These are phyloP conservation scores for Tuber microsphaerosporum DNA, from an alignment of 495 filamentous ascomycete genomes.

Conservation along the genomic window DNA sequence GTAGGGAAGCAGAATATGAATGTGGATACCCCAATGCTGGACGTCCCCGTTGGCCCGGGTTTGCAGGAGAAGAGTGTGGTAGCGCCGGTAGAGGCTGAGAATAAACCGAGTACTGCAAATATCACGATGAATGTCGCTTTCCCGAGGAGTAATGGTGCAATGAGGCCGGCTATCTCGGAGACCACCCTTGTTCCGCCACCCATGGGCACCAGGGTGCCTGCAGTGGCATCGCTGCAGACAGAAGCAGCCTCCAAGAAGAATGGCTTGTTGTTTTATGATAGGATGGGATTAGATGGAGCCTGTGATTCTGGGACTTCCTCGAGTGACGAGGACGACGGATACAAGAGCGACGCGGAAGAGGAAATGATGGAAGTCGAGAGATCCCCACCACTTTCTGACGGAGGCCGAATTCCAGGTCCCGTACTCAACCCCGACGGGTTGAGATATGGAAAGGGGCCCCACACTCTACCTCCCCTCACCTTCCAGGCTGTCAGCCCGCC, in stretches of 20 bases:
- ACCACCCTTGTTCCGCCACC: background rate
- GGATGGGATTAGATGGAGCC: constrained; percentile 27
- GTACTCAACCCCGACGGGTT: background rate
- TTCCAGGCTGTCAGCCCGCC: constrained; percentile 18
- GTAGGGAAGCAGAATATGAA: background rate
- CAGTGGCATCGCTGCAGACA: background rate
- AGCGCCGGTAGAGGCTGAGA: background rate
- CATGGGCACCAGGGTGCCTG: constrained; percentile 3
- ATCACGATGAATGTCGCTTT: background rate
- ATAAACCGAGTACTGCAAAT: background rate
- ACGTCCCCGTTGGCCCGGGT: background rate
- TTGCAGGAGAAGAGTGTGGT: background rate
- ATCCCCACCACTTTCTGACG: constrained; percentile 1
- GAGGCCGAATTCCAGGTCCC: background rate
- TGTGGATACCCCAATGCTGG: background rate
- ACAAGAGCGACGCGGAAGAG: constrained; percentile 35
- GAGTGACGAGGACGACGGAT: constrained; percentile 34
- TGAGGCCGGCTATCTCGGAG: background rate
- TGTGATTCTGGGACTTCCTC: constrained; percentile 34
- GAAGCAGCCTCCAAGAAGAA: constrained; percentile 10
- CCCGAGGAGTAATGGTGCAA: background rate
- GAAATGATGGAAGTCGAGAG: constrained; percentile 35
- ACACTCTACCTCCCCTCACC: constrained; percentile 7
- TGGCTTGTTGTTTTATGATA: constrained; percentile 6
- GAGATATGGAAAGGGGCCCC: background rate